These are phyloP conservation scores for Bipolaris cookei DNA, from an alignment of 2,329 filamentous ascomycete genomes.

Conservation along the genomic window DNA sequence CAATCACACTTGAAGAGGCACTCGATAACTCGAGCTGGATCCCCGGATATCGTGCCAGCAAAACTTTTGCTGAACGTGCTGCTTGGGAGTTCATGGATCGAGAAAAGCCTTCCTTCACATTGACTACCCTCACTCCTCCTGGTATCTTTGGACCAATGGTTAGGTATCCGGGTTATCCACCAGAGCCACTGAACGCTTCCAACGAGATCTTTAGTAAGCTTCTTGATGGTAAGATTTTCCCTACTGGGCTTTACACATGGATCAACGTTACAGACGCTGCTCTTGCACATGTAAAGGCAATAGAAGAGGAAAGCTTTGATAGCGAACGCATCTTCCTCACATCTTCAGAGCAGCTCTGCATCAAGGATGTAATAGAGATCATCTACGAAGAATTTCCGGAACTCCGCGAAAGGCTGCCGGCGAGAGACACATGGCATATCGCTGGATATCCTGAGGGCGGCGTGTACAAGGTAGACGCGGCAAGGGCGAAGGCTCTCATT, in stretches of 20 bases:
- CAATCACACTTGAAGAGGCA: slow-evolving; percentile 57
- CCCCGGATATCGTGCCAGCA: slow-evolving; percentile 55
- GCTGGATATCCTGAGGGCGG: not conserved
- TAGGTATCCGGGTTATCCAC: slow-evolving; percentile 58
- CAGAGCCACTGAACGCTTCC: slow-evolving; percentile 69
- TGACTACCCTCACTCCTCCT: slow-evolving; percentile 54
- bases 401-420: slow-evolving; percentile 53
- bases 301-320: slow-evolving; percentile 58
- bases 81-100: slow-evolving; percentile 57
- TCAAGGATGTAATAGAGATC: slow-evolving; percentile 62
- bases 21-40: slow-evolving; percentile 22
- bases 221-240: slow-evolving; percentile 54
- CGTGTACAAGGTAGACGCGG: not conserved
- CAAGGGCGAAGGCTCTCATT: not conserved
- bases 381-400: slow-evolving; percentile 61
- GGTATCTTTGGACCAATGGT: slow-evolving; percentile 54
- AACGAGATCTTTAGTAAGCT: slow-evolving; percentile 50
- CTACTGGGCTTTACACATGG: slow-evolving; percentile 25
- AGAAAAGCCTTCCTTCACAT: slow-evolving; percentile 53
- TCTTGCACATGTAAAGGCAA: slow-evolving; percentile 62
- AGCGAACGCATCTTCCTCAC: slow-evolving; percentile 64
- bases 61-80: slow-evolving; percentile 63
- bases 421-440: not conserved
- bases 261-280: slow-evolving; percentile 60
- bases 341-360: slow-evolving; percentile 61